Base-by-base conservation (phyloP, 1,284 basidiomycete genomes). In the Pseudomicrostroma phylloplanum region DNA sequence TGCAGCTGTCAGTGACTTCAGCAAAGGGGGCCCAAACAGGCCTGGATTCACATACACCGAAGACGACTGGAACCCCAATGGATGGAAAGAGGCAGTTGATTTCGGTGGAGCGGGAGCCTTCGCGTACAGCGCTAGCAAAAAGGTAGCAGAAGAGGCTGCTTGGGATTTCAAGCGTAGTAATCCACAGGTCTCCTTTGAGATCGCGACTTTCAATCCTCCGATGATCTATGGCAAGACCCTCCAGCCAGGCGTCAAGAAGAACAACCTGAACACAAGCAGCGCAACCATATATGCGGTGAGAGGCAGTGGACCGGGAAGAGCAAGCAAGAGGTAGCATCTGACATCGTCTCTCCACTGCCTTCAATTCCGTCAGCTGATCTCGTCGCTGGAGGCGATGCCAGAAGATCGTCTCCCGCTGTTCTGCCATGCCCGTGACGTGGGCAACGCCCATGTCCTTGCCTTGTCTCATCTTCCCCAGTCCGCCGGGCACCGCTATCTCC, bases 381-480 rank as follows among this genome's bases (percentile, higher is more conserved):
- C 55, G 7, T 58, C 60, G 3, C 58, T 65, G 6, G 59, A 67
- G 2, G 57, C 62, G 4, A 66, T 78, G 57, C 79, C 79, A 0
- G 72, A 67, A 41, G 73, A 79, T 56, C 67, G 79, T 1, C 65
- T 80, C 7, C 80, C 80, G 13, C 71, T 80, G 26, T 80, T 80
- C 62, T 72, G 67, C 53, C 65, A 72, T 53, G 78, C 72, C 9
- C 57, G 67, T 2, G 69, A 76, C 42, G 61, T 73, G 13, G 79
- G 71, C 0, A 57, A 69, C 25, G 79, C 79, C 0, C 79, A 80
- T 55, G 69, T 78, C 0, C 67, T 57, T 0, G 71, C 70, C 6
- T 55, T 74, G 17, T 62, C 61, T 36, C 71, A 74, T 21, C 60
- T 65, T 36, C 56, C 60, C 1, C 54, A 63, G 11, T 74, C 65